These are phyloP conservation scores for Stagonosporopsis cucurbitacearum DNA, from an alignment of 2,329 filamentous ascomycete genomes.

Conservation along the genomic window DNA sequence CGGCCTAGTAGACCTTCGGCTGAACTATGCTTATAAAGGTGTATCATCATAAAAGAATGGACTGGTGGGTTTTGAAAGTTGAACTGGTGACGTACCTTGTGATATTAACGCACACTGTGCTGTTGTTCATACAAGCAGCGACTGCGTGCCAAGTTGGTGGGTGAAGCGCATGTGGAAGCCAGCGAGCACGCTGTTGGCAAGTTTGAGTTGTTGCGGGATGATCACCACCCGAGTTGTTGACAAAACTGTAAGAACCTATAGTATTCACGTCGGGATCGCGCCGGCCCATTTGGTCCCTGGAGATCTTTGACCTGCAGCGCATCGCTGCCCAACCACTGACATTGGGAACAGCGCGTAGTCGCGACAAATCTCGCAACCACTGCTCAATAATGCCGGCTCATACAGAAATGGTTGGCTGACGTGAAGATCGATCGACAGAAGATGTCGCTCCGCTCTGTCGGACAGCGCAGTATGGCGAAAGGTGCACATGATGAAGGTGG, in stretches of 20 bases:
- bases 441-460: background rate
- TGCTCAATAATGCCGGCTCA: background rate
- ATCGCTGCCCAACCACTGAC: constrained; percentile 34
- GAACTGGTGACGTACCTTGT: constrained; percentile 33
- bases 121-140: background rate
- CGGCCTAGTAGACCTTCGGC: constrained; percentile 46
- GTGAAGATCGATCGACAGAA: background rate
- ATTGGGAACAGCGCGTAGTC: constrained; percentile 19
- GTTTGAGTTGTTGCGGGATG: background rate
- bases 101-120: background rate
- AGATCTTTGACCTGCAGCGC: constrained; percentile 11
- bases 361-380: background rate
- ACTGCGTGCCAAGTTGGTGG: background rate
- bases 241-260: constrained; percentile 5
- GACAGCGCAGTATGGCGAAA: background rate
- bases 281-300: constrained; percentile 23
- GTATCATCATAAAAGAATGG: constrained; percentile 44
- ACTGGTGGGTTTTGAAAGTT: constrained; percentile 10
- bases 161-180: too few species aligned
- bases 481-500: constrained; percentile 16
- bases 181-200: background rate
- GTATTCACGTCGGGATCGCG: constrained; percentile 19
- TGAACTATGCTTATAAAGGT: constrained; percentile 53
- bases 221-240: constrained; percentile 3
- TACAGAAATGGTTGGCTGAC: background rate